phyloP scores from a whole-genome alignment of 176 grass and related monocot species.

The Elaeis guineensis region DNA sequence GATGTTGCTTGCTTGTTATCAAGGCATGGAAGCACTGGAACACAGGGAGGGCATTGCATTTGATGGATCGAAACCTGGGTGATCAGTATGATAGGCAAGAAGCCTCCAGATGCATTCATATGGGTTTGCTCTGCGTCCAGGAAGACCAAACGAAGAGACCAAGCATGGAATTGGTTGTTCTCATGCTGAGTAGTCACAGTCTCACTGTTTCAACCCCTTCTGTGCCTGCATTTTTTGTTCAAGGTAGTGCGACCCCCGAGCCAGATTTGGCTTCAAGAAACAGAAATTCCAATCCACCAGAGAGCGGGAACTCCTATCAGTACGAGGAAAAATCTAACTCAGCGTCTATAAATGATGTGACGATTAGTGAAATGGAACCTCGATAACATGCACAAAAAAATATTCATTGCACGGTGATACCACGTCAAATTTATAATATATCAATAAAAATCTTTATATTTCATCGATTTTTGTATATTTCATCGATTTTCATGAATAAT shows the following conservation, averaged over 20 bases:
- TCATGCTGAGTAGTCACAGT: neutral
- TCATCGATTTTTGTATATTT: too few relatives aligned
- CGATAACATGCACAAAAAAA: too few relatives aligned
- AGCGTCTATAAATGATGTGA: too few relatives aligned
- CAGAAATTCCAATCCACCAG: too few relatives aligned
- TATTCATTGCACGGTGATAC: too few relatives aligned
- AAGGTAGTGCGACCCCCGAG: neutral
- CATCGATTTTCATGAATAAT: too few relatives aligned
- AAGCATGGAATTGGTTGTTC: neutral
- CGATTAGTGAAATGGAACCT: too few relatives aligned
- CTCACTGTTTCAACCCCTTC: neutral
- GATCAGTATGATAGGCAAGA: neutral
- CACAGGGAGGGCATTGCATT: neutral
- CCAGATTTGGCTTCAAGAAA: too few relatives aligned
- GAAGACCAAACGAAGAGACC: neutral
- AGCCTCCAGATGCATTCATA: conserved; percentile 3
- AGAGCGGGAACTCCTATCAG: too few relatives aligned
- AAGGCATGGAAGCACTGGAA: conserved; percentile 1
- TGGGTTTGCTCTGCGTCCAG: neutral
- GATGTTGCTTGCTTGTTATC: neutral
- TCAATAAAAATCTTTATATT: too few relatives aligned
- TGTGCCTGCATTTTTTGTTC: neutral
- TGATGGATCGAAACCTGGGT: neutral
- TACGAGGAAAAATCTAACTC: too few relatives aligned
- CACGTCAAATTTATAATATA: too few relatives aligned